Conservation (phyloP, 2,329 filamentous ascomycete genomes). For the Fusarium nelsonii region DNA sequence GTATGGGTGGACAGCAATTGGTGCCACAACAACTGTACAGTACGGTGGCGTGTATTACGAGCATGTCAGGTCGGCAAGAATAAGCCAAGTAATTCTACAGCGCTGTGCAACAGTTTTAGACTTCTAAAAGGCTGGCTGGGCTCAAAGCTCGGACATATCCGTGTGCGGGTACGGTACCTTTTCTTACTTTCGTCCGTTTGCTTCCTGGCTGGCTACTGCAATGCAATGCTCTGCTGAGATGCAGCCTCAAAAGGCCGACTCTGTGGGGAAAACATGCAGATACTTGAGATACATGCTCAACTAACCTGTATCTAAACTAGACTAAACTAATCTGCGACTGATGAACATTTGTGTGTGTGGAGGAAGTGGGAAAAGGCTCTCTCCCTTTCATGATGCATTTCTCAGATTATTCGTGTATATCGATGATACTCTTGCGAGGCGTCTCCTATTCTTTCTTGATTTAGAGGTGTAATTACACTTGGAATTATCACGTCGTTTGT, state of each 20-base stretch:
- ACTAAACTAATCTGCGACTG: neutral
- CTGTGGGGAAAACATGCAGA: slow-evolving; percentile 38
- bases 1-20: slow-evolving; percentile 1
- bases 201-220: neutral
- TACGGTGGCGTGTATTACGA: neutral
- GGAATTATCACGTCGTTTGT: neutral
- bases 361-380: slow-evolving; percentile 8
- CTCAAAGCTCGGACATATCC: slow-evolving; percentile 24
- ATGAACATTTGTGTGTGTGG: slow-evolving; percentile 35
- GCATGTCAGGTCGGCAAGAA: neutral
- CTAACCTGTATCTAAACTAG: slow-evolving; percentile 9
- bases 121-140: neutral
- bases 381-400: slow-evolving; percentile 30
- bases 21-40: slow-evolving; percentile 3
- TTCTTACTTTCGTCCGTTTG: neutral
- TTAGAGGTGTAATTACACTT: slow-evolving; percentile 5
- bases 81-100: neutral
- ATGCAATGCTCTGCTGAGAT: slow-evolving; percentile 29
- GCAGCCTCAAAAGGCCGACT: slow-evolving; percentile 33
- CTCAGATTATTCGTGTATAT: neutral
- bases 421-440: neutral
- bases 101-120: neutral
- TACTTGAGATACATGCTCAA: neutral
- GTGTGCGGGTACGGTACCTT: slow-evolving; percentile 15
- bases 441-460: neutral